Percentiles rank a stretch among this genome's conserved stretches.
Evolutionary conservation across 2,329 filamentous ascomycete genomes (phyloP).

Genomic region (Xylariales sp.): DNA sequence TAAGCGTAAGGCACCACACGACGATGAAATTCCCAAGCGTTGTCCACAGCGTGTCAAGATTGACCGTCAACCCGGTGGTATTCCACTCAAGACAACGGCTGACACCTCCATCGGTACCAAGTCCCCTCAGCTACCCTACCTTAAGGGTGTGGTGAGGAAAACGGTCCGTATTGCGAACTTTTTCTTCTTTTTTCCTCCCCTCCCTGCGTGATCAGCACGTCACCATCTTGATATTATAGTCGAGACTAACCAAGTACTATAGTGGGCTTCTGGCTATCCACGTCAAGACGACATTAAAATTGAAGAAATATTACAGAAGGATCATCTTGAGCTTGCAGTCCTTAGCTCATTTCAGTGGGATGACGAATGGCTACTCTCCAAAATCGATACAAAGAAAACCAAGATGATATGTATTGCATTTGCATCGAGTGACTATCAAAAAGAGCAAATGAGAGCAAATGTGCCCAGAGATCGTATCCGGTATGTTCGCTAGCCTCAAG

Average conservation of each 20-base stretch:
- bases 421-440: constrained; percentile 63
- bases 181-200: background rate
- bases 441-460: constrained; percentile 61
- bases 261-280: constrained; percentile 72
- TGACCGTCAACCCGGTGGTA: constrained; percentile 19
- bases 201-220: background rate
- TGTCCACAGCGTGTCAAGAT: constrained; percentile 39
- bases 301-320: constrained; percentile 77
- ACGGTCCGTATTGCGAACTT: constrained; percentile 58
- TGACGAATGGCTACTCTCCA: constrained; percentile 79
- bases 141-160: constrained; percentile 77
- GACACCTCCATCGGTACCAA: background rate
- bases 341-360: constrained; percentile 92
- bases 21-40: constrained; percentile 33
- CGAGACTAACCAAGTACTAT: background rate
- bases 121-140: constrained; percentile 54
- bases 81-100: background rate
- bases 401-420: constrained; percentile 72
- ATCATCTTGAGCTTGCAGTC: constrained; percentile 78
- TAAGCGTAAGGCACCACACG: constrained; percentile 64
- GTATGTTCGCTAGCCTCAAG: constrained; percentile 16
- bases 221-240: background rate
- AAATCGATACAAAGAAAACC: constrained; percentile 71
- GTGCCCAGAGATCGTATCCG: constrained; percentile 65
- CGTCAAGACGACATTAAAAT: constrained; percentile 83